Conservation (phyloP, 75 land plant species). For the Selaginella moellendorffii region DNA sequence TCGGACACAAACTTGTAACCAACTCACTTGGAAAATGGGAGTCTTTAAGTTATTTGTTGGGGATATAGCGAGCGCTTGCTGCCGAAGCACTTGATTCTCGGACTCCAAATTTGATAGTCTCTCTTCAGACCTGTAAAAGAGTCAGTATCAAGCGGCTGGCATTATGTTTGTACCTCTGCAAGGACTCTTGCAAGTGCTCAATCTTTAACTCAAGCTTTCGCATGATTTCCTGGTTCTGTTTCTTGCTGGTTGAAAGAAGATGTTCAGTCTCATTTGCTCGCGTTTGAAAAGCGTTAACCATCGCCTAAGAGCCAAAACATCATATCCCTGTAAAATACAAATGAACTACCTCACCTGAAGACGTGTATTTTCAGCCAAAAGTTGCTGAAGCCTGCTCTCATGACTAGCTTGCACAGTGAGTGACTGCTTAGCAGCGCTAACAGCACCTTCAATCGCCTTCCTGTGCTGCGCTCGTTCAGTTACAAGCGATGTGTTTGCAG, state of each 20-base stretch:
- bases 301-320: slow-evolving; percentile 29
- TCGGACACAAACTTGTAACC: too few relatives aligned
- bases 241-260: slow-evolving; percentile 47
- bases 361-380: slow-evolving; percentile 61
- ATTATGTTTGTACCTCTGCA: slow-evolving; percentile 84
- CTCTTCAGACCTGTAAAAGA: slow-evolving; percentile 52
- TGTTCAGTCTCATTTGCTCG: slow-evolving; percentile 72
- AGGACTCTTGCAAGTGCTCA: slow-evolving; percentile 48
- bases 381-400: slow-evolving; percentile 42
- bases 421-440: slow-evolving; percentile 45
- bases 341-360: slow-evolving; percentile 47
- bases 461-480: slow-evolving; percentile 52
- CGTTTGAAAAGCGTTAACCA: slow-evolving; percentile 56
- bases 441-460: slow-evolving; percentile 38
- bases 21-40: slow-evolving; percentile 33
- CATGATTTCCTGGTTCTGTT: slow-evolving; percentile 61
- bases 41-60: slow-evolving; percentile 34
- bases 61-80: slow-evolving; percentile 48
- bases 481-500: slow-evolving; percentile 36
- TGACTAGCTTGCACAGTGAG: slow-evolving; percentile 52
- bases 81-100: slow-evolving; percentile 75
- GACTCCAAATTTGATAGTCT: slow-evolving; percentile 67
- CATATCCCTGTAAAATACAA: background rate
- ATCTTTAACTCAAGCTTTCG: slow-evolving; percentile 66
- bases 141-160: background rate